Evolutionary conservation across 768 basidiomycete genomes (phyloP).

Genomic region (Kwoniella pini): DNA sequence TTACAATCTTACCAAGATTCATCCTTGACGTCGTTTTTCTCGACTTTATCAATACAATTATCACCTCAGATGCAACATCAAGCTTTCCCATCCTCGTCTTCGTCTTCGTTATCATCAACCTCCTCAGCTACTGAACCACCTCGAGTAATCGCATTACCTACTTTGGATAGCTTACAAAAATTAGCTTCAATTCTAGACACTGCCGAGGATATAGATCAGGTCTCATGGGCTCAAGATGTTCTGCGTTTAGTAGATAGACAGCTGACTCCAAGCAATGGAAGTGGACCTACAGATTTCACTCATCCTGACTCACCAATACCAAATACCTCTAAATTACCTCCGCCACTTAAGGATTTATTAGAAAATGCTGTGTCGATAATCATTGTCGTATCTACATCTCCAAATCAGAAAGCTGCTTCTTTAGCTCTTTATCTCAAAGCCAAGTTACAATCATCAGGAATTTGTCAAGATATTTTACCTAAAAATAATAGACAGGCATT

Average conservation of each 20-base stretch:
- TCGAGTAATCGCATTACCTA: constrained; percentile 70
- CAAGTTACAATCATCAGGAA: constrained; percentile 69
- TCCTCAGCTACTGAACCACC: constrained; percentile 28
- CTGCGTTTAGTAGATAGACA: constrained; percentile 72
- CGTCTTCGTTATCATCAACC: constrained; percentile 21
- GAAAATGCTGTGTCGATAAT: constrained; percentile 64
- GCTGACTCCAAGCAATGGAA: constrained; percentile 55
- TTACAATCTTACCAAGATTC: too few species aligned
- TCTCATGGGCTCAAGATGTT: constrained; percentile 82
- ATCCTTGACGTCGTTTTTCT: too few species aligned
- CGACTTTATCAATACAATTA: neutral
- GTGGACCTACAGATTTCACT: constrained; percentile 43
- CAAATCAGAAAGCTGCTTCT: constrained; percentile 59
- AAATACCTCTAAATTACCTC: constrained; percentile 60
- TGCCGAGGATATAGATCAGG: constrained; percentile 64
- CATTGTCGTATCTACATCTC: constrained; percentile 54
- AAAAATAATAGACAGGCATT: constrained; percentile 79
- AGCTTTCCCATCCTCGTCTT: constrained; percentile 26
- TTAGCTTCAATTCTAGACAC: constrained; percentile 59
- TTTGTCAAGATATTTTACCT: constrained; percentile 60
- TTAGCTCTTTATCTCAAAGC: constrained; percentile 78
- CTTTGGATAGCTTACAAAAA: constrained; percentile 60
- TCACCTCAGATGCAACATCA: constrained; percentile 15
- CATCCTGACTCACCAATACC: constrained; percentile 52
- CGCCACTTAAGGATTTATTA: constrained; percentile 65